Base-by-base conservation (phyloP, 2,329 filamentous ascomycete species). In the Neofusicoccum parvum region DNA sequence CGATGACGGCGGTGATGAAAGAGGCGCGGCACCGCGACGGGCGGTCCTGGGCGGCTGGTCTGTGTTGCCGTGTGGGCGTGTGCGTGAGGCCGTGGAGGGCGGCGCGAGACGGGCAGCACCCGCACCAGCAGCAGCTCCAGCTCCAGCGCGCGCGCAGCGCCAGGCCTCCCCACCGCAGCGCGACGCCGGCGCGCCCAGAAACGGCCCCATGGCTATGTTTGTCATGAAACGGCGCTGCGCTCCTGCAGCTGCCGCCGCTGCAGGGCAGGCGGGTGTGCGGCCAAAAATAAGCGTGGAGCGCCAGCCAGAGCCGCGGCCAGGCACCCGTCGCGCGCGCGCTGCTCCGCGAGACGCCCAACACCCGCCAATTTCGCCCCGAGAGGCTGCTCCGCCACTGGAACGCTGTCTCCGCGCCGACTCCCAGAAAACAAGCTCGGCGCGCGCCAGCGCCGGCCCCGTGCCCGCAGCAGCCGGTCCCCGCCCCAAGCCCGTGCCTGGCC, bases 341-440 rank as follows among this genome's bases (percentile, higher is more conserved):
- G 37, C 37, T 9, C 5, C 20, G 39, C 53, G 54, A 58, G 39
- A 58, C 54, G 54, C 54, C 54, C 23, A 17, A 32, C 54, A 32
- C 27, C 54, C 54, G 54, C 12, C 37, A 58, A 58, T 58, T 45
- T 36, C 36, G 54, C 14, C 9, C 50, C 10, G 3, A 14, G 10
- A 37, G 50, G 32, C 32, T n/a, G 54, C 54, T 58, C 54, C 54
- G 54, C 54, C 54, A 58, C 54, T 58, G 54, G 54, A 39, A 17
- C 27, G 10, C 39, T 17, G 20, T 12, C 54, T 32, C 14, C 20
- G 20, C 54, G 39, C 39, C 39, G 39, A n/a, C 27, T 41, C 54
- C 43, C 56, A 48, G 56, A 11, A 37, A 60, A 60, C 43, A 60
- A 60, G 56, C 56, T 60, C 56, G 56, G 56, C 41, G 56, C 56